Evolutionary conservation across 768 basidiomycete species (phyloP).

Genomic region (Macrolepiota fuliginosa): DNA sequence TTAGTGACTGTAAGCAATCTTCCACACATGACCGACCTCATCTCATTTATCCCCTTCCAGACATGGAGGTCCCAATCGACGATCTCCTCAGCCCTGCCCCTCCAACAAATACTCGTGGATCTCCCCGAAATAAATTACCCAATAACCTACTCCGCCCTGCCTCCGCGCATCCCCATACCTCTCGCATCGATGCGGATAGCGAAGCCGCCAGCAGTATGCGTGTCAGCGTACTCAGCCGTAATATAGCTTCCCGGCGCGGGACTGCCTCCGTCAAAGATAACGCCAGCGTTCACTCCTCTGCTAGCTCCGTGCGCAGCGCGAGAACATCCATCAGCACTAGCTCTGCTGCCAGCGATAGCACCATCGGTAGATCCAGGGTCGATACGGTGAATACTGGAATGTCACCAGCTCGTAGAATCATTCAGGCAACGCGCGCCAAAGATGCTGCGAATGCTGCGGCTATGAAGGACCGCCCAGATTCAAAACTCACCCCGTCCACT

Average conservation of each 20-base stretch:
- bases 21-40: not conserved
- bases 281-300: slow-evolving; percentile 8
- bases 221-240: slow-evolving; percentile 38
- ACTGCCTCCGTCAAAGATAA: not conserved
- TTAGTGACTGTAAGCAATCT: slow-evolving; percentile 64
- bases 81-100: slow-evolving; percentile 59
- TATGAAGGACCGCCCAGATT: slow-evolving; percentile 60
- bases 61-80: slow-evolving; percentile 76
- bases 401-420: slow-evolving; percentile 28
- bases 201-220: slow-evolving; percentile 44
- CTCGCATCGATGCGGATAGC: slow-evolving; percentile 36
- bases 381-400: slow-evolving; percentile 20
- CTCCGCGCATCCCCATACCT: slow-evolving; percentile 31
- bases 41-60: slow-evolving; percentile 32
- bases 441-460: slow-evolving; percentile 13
- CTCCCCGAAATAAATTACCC: slow-evolving; percentile 15
- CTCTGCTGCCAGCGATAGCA: slow-evolving; percentile 14
- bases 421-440: slow-evolving; percentile 22
- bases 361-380: slow-evolving; percentile 1
- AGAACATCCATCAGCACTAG: not conserved
- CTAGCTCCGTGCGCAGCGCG: slow-evolving; percentile 15
- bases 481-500: slow-evolving; percentile 59
- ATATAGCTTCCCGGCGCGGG: slow-evolving; percentile 13
- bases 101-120: slow-evolving; percentile 1
- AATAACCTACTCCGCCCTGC: slow-evolving; percentile 22